Base-by-base conservation (phyloP, 306 rosid genomes). In the Cucumis hystrix region DNA sequence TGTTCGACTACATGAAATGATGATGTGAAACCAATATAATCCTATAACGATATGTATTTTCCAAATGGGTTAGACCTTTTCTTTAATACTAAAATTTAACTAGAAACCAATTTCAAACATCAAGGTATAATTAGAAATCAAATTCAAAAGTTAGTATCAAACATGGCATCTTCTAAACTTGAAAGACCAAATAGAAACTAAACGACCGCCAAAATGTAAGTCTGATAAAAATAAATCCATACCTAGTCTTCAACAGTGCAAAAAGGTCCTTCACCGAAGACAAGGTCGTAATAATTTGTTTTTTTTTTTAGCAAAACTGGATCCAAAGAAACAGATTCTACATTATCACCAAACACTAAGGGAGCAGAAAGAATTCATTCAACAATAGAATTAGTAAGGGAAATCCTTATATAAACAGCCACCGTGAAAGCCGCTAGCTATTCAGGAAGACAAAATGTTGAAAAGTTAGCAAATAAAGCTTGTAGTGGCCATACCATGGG, bases 401-500 rank as follows among this genome's bases (percentile, higher is more conserved):
- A 94, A 87, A 90, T 28, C 85, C 81, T 82, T 95, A 91, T 80
- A 82, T 94, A 94, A 51, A 88, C 80, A 15, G 78, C 83, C 28
- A 93, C 96, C 23, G 83, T 81, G 41, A 81, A 30, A 11, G 96
- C 85, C 37, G 98, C 88, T 80, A 88, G 93, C 98, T 94, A 40
- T 39, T n/a, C 39, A 39, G 10, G 63, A 59, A 15, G 2, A 33
- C 47, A 0, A 33, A 2, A 6, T 14, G 76, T 2, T 15, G 35
- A 59, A 49, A 45, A n/a, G 2, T 35, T n/a, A n/a, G n/a, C n/a
- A n/a, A n/a, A n/a, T n/a, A n/a, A n/a, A n/a, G 96, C 84, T 92
- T 95, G 96, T 97, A 92, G 90, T 95, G 99, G 73, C 93, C 96
- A 68, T 97, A 95, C 99, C 97, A 95, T 10, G 99, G 99, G 60